Conservation (phyloP, 176 grass and related monocot species). For the Saccharum spontaneum region DNA sequence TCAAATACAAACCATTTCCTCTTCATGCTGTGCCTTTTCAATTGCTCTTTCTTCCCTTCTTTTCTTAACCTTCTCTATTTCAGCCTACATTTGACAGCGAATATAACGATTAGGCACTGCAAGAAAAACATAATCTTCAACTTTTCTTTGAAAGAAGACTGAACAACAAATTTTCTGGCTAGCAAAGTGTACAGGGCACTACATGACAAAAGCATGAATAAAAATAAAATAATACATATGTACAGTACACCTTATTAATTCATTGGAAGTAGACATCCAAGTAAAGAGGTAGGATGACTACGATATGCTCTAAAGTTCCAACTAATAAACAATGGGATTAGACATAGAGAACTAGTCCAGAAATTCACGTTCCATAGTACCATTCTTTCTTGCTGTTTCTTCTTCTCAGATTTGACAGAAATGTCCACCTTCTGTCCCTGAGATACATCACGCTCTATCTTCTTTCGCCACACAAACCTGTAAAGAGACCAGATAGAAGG, state of each 20-base stretch:
- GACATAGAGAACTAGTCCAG: not conserved
- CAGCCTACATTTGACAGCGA: slow-evolving; percentile 58
- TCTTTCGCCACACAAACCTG: slow-evolving; percentile 98
- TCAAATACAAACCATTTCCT: slow-evolving; percentile 75
- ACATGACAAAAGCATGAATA: not conserved
- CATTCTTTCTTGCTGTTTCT: slow-evolving; percentile 87
- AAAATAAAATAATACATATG: not conserved
- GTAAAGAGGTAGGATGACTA: not conserved
- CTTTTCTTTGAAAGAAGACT: not conserved
- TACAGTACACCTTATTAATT: not conserved
- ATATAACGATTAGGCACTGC: slow-evolving; percentile 5
- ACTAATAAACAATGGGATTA: not conserved
- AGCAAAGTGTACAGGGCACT: not conserved
- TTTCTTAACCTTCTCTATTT: slow-evolving; percentile 99
- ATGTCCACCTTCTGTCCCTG: slow-evolving; percentile 79
- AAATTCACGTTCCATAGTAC: slow-evolving; percentile 47
- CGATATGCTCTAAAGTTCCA: not conserved
- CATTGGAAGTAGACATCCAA: not conserved
- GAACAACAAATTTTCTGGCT: not conserved
- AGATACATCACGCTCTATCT: slow-evolving; percentile 85
- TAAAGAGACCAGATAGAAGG: slow-evolving; percentile 20
- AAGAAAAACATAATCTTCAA: slow-evolving; percentile 17
- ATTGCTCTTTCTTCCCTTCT: slow-evolving; percentile 97
- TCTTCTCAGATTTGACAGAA: slow-evolving; percentile 94
- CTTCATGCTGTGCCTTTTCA: slow-evolving; percentile 96